A percentile compares a stretch with the other conserved stretches of the same genome.
These are phyloP conservation scores for sorghum (Sorghum bicolor) DNA, from an alignment of 176 grass and related monocot genomes.

Conservation along the genomic window DNA sequence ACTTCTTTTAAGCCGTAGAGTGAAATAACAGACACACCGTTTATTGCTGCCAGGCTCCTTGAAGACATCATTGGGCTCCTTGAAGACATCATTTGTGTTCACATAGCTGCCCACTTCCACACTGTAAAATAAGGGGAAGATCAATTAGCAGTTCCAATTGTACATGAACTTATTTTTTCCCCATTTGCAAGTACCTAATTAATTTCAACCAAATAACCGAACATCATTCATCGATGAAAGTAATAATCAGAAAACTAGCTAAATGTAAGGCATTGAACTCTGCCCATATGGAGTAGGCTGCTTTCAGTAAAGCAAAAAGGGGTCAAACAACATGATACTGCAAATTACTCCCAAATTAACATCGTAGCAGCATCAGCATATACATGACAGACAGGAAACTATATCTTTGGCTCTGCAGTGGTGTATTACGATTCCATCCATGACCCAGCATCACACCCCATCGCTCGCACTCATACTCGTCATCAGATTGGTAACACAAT, in stretches of 20 bases:
- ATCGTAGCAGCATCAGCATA: neutral
- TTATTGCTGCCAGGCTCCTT: constrained; percentile 61
- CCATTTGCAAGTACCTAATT: neutral
- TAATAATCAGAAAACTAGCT: neutral
- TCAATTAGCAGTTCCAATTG: neutral
- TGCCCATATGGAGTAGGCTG: neutral
- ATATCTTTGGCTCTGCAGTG: neutral
- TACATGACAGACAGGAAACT: neutral
- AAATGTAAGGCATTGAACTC: neutral
- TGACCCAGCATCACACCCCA: neutral
- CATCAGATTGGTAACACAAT: neutral
- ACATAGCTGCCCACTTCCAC: constrained; percentile 47
- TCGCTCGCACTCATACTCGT: neutral
- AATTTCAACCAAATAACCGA: neutral
- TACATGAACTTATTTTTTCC: neutral
- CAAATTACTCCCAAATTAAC: neutral
- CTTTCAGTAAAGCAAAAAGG: neutral
- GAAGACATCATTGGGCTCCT: constrained; percentile 8
- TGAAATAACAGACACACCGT: constrained; percentile 39
- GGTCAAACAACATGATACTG: neutral
- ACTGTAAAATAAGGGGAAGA: constrained; percentile 20
- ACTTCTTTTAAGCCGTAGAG: neutral
- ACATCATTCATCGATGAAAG: neutral
- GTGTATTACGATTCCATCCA: neutral
- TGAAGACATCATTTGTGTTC: constrained; percentile 26